Conservation (phyloP, 495 filamentous ascomycete species). For the Trichocladium antarcticum region DNA sequence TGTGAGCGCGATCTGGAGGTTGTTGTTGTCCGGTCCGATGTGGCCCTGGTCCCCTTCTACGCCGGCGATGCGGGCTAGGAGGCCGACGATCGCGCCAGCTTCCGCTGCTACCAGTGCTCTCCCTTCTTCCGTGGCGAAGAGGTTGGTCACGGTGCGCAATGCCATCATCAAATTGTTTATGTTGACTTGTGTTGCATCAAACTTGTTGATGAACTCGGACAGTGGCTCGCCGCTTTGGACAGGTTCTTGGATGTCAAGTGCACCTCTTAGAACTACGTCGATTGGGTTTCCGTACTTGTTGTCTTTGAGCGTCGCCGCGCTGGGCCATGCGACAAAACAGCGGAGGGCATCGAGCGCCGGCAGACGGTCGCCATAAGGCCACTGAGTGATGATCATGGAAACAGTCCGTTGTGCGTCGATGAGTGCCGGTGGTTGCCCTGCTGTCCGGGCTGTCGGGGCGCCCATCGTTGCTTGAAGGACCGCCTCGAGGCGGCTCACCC, state of each 20-base stretch:
- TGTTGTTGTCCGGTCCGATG: slow-evolving; percentile 55
- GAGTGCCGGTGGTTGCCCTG: slow-evolving; percentile 45
- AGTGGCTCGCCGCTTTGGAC: slow-evolving; percentile 30
- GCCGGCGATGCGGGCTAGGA: slow-evolving; percentile 34
- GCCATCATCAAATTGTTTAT: slow-evolving; percentile 80
- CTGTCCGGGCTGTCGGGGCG: slow-evolving; percentile 31
- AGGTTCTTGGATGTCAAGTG: slow-evolving; percentile 34
- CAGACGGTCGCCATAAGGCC: slow-evolving; percentile 68
- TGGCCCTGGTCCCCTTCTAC: slow-evolving; percentile 39
- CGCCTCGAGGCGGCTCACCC: slow-evolving; percentile 36
- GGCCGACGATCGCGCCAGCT: slow-evolving; percentile 44
- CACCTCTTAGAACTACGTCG: slow-evolving; percentile 28
- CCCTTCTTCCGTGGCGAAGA: slow-evolving; percentile 68
- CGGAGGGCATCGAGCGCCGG: slow-evolving; percentile 80
- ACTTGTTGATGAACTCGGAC: slow-evolving; percentile 6
- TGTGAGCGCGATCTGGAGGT: slow-evolving; percentile 67
- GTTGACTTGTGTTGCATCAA: slow-evolving; percentile 17
- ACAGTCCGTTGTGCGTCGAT: slow-evolving; percentile 45
- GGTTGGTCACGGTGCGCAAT: slow-evolving; percentile 69
- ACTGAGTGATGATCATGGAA: slow-evolving; percentile 55
- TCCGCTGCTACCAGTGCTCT: slow-evolving; percentile 46
- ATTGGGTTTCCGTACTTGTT: slow-evolving; percentile 39
- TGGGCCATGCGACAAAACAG: slow-evolving; percentile 56
- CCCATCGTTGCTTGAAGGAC: slow-evolving; percentile 10
- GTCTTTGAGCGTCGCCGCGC: slow-evolving; percentile 43